A percentile compares a stretch with the other conserved stretches of the same genome.
These are phyloP conservation scores for Irpex lacteus DNA, from an alignment of 1,284 basidiomycete species.

Conservation along the genomic window DNA sequence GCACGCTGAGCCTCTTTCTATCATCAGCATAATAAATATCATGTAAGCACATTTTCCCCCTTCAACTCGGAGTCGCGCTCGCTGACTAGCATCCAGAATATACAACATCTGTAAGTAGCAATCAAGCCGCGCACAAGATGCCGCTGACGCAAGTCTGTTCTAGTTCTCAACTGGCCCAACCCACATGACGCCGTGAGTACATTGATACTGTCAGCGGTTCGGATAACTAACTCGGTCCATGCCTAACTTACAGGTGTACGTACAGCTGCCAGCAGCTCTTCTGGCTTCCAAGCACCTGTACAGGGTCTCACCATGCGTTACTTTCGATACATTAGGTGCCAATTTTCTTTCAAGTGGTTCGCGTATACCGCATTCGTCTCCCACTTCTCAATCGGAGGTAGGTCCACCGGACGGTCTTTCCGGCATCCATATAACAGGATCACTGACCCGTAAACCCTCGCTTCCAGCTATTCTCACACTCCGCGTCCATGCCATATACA, in stretches of 20 bases:
- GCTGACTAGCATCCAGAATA: constrained; percentile 1
- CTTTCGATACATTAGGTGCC: neutral
- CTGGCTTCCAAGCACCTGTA: neutral
- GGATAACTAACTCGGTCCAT: neutral
- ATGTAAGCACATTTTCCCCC: neutral
- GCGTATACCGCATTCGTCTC: constrained; percentile 1
- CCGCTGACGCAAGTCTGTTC: neutral
- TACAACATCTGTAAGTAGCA: constrained; percentile 2
- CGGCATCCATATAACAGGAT: too few species aligned
- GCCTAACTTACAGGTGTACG: neutral
- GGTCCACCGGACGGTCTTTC: neutral
- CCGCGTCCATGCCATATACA: constrained; percentile 5
- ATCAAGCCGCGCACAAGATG: neutral
- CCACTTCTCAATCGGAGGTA: constrained; percentile 2
- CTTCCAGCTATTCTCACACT: constrained; percentile 1
- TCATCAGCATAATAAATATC: neutral
- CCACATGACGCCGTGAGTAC: neutral
- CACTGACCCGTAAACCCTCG: neutral
- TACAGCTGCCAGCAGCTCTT: neutral
- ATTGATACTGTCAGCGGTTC: neutral
- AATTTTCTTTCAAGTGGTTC: constrained; percentile 5
- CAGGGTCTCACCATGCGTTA: neutral
- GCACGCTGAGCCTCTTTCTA: neutral
- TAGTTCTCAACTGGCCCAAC: neutral
- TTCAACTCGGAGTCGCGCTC: neutral